Evolutionary conservation across 2,329 filamentous ascomycete genomes (phyloP).

Genomic region (Calonectria pseudoturangicola): DNA sequence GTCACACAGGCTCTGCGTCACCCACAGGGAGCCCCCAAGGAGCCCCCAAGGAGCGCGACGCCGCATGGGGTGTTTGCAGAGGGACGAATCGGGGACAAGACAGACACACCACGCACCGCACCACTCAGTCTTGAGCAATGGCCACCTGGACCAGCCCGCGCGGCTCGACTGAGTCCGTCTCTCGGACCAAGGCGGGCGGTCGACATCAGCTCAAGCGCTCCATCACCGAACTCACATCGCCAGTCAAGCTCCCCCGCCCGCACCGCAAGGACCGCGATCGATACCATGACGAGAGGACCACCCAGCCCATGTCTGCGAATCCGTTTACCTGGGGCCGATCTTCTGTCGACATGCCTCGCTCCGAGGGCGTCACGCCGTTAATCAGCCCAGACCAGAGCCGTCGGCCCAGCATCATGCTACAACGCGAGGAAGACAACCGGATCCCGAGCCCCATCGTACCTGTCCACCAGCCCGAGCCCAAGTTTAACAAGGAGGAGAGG

Average conservation of each 20-base stretch:
- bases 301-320: conserved; percentile 51
- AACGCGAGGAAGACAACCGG: conserved; percentile 55
- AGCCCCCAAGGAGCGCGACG: conserved; percentile 12
- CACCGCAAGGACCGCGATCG: conserved; percentile 55
- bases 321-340: conserved; percentile 57
- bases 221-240: conserved; percentile 71
- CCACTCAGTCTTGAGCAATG: conserved; percentile 41
- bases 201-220: conserved; percentile 75
- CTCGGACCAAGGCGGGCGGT: conserved; percentile 54
- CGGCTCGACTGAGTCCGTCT: conserved; percentile 51
- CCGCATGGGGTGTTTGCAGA: conserved; percentile 25
- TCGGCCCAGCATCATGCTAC: conserved; percentile 63
- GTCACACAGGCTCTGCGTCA: conserved; percentile 36
- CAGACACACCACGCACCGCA: conserved; percentile 25
- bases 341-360: conserved; percentile 68
- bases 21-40: conserved; percentile 26
- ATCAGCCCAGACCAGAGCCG: conserved; percentile 66
- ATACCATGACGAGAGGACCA: conserved; percentile 56
- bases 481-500: conserved; percentile 61
- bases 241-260: conserved; percentile 63
- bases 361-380: conserved; percentile 66
- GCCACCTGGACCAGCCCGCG: conserved; percentile 51
- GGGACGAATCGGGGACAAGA: conserved; percentile 30
- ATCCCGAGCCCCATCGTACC: conserved; percentile 30
- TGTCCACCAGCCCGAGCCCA: conserved; percentile 45